These are phyloP conservation scores for Plasmodium gonderi DNA, from an alignment of 169 alveolate species.

Conservation along the genomic window DNA sequence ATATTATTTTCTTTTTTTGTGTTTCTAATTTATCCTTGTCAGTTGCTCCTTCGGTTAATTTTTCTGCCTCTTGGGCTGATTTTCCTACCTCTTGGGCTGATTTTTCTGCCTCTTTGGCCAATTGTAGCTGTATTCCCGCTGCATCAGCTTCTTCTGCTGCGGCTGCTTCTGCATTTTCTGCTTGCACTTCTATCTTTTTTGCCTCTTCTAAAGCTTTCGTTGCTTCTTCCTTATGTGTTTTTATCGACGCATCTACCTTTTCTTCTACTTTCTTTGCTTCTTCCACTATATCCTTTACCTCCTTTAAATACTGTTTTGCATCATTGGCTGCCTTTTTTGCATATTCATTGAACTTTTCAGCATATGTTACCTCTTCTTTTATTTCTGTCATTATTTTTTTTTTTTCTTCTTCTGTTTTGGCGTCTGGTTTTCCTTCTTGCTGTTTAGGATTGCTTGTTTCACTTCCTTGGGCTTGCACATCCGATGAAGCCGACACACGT, in stretches of 20 bases:
- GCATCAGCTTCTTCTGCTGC: neutral
- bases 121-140: neutral
- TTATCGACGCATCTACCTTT: neutral
- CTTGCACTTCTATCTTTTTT: neutral
- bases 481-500: too few relatives aligned
- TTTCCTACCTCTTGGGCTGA: neutral
- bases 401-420: neutral
- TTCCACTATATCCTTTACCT: neutral
- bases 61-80: neutral
- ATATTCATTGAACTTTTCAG: neutral
- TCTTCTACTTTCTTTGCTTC: neutral
- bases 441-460: too few relatives aligned
- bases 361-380: neutral
- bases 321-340: neutral
- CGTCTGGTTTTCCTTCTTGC: neutral
- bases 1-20: neutral
- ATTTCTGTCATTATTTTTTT: neutral
- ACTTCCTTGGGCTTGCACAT: neutral
- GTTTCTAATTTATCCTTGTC: too few relatives aligned
- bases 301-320: neutral
- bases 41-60: too few relatives aligned
- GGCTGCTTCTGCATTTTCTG: neutral
- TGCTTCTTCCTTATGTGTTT: neutral
- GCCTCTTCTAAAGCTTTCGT: neutral
- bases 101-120: neutral